Base-by-base conservation (phyloP, 2,329 filamentous ascomycete species). In the Microsporum ferrugineum region DNA sequence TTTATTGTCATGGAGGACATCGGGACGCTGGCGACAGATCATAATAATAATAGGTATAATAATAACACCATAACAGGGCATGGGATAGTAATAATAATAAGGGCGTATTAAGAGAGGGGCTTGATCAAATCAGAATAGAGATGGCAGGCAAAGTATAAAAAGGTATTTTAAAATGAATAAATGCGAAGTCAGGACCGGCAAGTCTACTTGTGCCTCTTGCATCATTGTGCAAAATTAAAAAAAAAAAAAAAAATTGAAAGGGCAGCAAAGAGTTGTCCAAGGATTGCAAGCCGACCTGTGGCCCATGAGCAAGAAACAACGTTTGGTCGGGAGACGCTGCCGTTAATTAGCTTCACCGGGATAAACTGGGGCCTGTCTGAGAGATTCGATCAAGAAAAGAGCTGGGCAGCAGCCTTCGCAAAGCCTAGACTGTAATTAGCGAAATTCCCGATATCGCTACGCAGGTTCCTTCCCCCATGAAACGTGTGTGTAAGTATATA, bases 261-360 rank as follows among this genome's bases (percentile, higher is more conserved):
- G 36, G 23, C 14, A 33, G 23, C 43, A 33, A 10, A 45, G 57
- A 49, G 31, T 27, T 45, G 33, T 49, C 23, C 36, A 38, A 57
- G 36, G 55, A 41, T 57, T 57, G 55, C 55, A 57, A 41, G 57
- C 39, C 56, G 39, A 58, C 56, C 23, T 41, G 56, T 58, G 56
- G 56, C 56, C 58, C 58, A 58, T 58, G 58, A 62, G 58, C 57
- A 62, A 31, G 58, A 60, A 58, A 61, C 55, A 57, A 55, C 59
- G 59, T 61, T 57, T 59, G 56, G 27, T 51, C 62, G 62, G 39
- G 62, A 59, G 60, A 58, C 27, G 56, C 62, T 61, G 62, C 60
- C 57, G 49, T 59, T 61, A 60, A 60, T 60, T 45, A 59, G 43
- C 53, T 61, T 59, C 56, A 39, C 58, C 27, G n/a, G 39, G 60